These are phyloP conservation scores for Colletotrichum zoysiae DNA, from an alignment of 2,329 filamentous ascomycete genomes.

Conservation along the genomic window DNA sequence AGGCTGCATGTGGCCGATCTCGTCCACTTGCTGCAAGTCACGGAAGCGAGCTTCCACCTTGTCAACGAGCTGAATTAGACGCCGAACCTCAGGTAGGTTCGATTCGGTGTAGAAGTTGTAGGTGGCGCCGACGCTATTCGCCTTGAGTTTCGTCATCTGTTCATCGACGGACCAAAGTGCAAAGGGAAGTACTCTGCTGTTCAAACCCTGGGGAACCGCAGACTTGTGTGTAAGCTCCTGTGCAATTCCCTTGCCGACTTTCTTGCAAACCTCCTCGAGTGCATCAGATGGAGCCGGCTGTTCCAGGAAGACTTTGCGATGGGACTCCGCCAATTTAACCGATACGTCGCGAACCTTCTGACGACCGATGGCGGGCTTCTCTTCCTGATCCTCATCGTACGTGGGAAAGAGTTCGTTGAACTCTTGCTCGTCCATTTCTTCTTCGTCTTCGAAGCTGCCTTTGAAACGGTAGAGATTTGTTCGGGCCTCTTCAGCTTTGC, in stretches of 20 bases:
- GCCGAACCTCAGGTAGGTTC: constrained; percentile 81
- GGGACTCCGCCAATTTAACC: constrained; percentile 70
- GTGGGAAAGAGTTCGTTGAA: constrained; percentile 86
- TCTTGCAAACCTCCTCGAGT: constrained; percentile 59
- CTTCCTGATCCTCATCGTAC: constrained; percentile 69
- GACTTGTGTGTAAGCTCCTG: constrained; percentile 44
- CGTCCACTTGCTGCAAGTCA: constrained; percentile 74
- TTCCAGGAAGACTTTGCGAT: constrained; percentile 66
- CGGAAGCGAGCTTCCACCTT: constrained; percentile 79
- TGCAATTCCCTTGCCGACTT: constrained; percentile 56
- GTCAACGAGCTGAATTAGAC: constrained; percentile 76
- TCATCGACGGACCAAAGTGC: constrained; percentile 75
- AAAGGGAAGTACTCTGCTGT: constrained; percentile 72
- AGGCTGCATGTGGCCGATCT: constrained; percentile 79
- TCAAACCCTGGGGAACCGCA: constrained; percentile 52
- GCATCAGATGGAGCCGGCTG: constrained; percentile 55
- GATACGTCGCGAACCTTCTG: constrained; percentile 67
- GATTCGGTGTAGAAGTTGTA: constrained; percentile 94
- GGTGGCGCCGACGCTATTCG: constrained; percentile 52
- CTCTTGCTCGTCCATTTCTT: constrained; percentile 79
- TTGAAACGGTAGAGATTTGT: constrained; percentile 86
- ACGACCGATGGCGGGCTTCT: constrained; percentile 49
- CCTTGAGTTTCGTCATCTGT: constrained; percentile 61
- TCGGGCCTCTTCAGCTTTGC: constrained; percentile 78
- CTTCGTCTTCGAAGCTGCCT: constrained; percentile 81